Conservation (phyloP, 129 eudicot species). For the Arctium lappa region DNA sequence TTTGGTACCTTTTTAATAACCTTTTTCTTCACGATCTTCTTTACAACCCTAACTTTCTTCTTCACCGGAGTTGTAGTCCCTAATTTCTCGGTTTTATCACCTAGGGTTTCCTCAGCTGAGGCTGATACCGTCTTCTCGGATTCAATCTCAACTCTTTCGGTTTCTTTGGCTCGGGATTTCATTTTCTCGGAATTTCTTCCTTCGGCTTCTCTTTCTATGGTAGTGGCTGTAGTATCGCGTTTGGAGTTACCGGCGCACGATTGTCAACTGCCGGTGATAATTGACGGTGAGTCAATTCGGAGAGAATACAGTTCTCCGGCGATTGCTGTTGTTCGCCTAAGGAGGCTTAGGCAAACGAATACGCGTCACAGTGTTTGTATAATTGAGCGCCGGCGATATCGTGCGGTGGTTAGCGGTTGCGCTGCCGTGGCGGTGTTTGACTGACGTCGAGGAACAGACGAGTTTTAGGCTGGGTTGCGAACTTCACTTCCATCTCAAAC, state of each 20-base stretch:
- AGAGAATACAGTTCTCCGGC: not conserved
- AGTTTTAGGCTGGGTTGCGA: not conserved
- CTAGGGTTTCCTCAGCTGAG: not conserved
- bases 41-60: constrained; percentile 53
- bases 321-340: not conserved
- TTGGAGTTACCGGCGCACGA: not conserved
- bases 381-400: not conserved
- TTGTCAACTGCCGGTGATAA: not conserved
- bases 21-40: constrained; percentile 63
- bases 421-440: constrained; percentile 18
- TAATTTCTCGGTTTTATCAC: not conserved
- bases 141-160: not conserved
- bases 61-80: constrained; percentile 4
- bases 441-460: constrained; percentile 2
- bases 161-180: constrained; percentile 5
- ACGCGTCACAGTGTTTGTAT: not conserved
- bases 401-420: constrained; percentile 14
- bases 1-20: constrained; percentile 37
- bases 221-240: not conserved
- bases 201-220: not conserved
- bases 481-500: not conserved
- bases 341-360: not conserved
- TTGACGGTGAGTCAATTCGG: not conserved
- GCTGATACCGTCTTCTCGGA: constrained; percentile 12
- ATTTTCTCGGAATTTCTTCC: not conserved